These are phyloP conservation scores for Phyllostachys edulis DNA, from an alignment of 176 grass and related monocot species.

Conservation along the genomic window DNA sequence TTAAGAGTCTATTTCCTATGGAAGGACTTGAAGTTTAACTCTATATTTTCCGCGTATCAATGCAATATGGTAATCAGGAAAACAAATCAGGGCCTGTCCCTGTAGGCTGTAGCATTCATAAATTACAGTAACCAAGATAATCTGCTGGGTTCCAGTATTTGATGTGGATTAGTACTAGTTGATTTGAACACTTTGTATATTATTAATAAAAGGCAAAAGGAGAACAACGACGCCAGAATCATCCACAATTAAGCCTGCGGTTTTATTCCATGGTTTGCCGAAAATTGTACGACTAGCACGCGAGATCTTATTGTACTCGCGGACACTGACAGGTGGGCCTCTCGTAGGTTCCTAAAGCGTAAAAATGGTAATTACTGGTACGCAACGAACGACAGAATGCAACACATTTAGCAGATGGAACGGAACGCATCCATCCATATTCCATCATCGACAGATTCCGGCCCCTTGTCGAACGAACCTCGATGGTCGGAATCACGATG, in stretches of 20 bases:
- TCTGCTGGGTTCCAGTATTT: too few relatives aligned
- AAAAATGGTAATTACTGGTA: background rate
- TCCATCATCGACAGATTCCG: too few relatives aligned
- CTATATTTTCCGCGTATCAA: too few relatives aligned
- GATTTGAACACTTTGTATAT: too few relatives aligned
- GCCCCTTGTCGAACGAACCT: background rate
- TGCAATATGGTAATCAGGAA: too few relatives aligned
- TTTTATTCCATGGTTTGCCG: slow-evolving; percentile 43
- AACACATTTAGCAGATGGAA: background rate
- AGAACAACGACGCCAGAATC: background rate
- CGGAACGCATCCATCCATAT: background rate
- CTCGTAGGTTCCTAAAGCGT: background rate
- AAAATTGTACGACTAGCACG: slow-evolving; percentile 31
- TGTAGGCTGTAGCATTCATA: too few relatives aligned
- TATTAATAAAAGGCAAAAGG: background rate
- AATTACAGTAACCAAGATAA: too few relatives aligned
- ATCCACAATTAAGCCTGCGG: slow-evolving; percentile 23
- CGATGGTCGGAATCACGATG: background rate
- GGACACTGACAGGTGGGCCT: background rate
- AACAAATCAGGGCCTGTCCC: too few relatives aligned
- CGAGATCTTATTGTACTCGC: background rate
- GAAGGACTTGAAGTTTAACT: too few relatives aligned
- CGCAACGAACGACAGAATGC: slow-evolving; percentile 1
- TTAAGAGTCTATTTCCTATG: too few relatives aligned
- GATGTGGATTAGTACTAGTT: too few relatives aligned